Percentiles rank a stretch among this genome's conserved stretches.
Conservation (phyloP, 1,139 yeast genomes). For the Citeromyces hawaiiensis region DNA sequence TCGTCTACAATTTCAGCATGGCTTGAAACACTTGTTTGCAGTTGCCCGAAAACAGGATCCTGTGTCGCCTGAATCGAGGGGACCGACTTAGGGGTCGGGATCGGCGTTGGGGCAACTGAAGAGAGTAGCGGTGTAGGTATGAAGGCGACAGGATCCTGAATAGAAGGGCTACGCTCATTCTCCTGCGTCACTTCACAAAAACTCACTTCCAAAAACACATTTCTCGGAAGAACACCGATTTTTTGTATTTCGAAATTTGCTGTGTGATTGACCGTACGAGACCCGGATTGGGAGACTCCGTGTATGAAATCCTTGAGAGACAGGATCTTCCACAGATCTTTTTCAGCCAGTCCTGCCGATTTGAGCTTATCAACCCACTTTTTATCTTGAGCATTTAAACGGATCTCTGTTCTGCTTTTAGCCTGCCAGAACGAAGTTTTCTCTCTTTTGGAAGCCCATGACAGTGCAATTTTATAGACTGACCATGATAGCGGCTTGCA, state of each 20-base stretch:
- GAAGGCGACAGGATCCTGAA: no score
- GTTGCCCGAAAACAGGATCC: slow-evolving; percentile 51
- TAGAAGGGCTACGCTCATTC: no score
- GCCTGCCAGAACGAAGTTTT: slow-evolving; percentile 70
- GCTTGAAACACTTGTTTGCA: slow-evolving; percentile 7
- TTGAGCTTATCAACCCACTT: slow-evolving; percentile 61
- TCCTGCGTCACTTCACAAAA: no score
- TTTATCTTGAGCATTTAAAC: slow-evolving; percentile 51
- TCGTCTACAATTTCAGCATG: not conserved
- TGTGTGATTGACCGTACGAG: not conserved
- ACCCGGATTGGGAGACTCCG: slow-evolving; percentile 32
- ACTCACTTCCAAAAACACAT: slow-evolving; percentile 10
- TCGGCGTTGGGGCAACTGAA: no score
- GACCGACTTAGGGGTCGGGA: slow-evolving; percentile 18
- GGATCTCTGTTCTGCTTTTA: slow-evolving; percentile 23
- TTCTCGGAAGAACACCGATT: not conserved
- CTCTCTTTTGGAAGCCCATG: slow-evolving; percentile 61
- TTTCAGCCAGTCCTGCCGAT: slow-evolving; percentile 55
- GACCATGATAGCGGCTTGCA: slow-evolving; percentile 55
- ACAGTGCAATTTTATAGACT: slow-evolving; percentile 48
- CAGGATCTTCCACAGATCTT: slow-evolving; percentile 75
- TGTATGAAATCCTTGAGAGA: slow-evolving; percentile 54
- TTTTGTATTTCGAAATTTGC: not conserved
- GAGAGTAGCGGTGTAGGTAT: no score
- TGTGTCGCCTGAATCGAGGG: slow-evolving; percentile 46